Conservation (phyloP, 2,329 filamentous ascomycete genomes). For the Thielaviopsis euricoi region DNA sequence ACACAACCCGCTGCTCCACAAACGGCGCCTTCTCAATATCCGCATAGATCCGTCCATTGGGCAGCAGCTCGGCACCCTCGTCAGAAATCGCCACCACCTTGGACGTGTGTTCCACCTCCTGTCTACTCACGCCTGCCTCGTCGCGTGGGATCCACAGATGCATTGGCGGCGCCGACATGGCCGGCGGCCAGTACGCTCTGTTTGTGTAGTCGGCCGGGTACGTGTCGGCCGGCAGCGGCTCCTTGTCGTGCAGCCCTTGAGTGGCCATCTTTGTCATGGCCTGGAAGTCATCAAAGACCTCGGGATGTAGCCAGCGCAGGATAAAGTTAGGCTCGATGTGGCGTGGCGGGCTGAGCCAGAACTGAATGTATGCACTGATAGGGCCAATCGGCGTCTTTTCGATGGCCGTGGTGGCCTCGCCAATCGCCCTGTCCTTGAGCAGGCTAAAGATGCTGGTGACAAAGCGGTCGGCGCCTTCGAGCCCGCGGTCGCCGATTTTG, state of each 20-base stretch:
- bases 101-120: conserved; percentile 52
- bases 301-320: conserved; percentile 58
- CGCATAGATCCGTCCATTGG: conserved; percentile 20
- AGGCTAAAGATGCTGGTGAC: conserved; percentile 19
- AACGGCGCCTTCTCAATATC: conserved; percentile 25
- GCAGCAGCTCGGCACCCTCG: conserved; percentile 49
- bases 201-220: conserved; percentile 43
- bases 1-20: conserved; percentile 19
- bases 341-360: conserved; percentile 17
- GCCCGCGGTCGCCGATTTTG: conserved; percentile 17
- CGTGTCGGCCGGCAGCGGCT: conserved; percentile 14
- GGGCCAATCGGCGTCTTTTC: conserved; percentile 17
- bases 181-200: conserved; percentile 56
- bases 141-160: conserved; percentile 65
- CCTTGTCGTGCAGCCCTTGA: conserved; percentile 11
- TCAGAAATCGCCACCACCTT: conserved; percentile 57
- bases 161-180: conserved; percentile 43
- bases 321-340: conserved; percentile 32
- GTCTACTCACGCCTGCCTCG: conserved; percentile 47
- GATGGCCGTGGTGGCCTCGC: conserved; percentile 18
- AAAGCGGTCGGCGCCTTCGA: conserved; percentile 24
- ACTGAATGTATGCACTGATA: conserved; percentile 16
- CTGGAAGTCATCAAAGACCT: conserved; percentile 57
- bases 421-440: conserved; percentile 22
- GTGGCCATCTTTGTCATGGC: conserved; percentile 23